Conservation (phyloP, 2,329 filamentous ascomycete genomes). For the Aspergillus sp. region DNA sequence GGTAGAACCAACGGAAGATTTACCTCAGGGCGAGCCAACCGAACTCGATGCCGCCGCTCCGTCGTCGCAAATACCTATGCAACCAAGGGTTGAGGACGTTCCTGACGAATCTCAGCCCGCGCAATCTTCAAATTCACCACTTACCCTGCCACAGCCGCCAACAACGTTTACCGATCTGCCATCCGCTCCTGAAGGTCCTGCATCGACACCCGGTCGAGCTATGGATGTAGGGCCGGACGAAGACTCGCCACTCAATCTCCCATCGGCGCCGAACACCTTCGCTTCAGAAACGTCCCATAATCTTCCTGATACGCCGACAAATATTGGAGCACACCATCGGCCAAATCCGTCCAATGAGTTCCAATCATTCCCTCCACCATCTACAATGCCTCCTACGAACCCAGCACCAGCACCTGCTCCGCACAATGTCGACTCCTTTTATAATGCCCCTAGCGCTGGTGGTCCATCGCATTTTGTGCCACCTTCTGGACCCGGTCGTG, state of each 20-base stretch:
- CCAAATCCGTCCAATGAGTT: slow-evolving; percentile 31
- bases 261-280: slow-evolving; percentile 40
- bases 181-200: slow-evolving; percentile 24
- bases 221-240: slow-evolving; percentile 40
- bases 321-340: slow-evolving; percentile 17
- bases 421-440: slow-evolving; percentile 25
- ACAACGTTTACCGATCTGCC: slow-evolving; percentile 23
- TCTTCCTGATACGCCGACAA: slow-evolving; percentile 34
- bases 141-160: slow-evolving; percentile 33
- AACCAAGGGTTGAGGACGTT: slow-evolving; percentile 61
- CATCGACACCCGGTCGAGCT: slow-evolving; percentile 23
- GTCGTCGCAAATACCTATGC: slow-evolving; percentile 39
- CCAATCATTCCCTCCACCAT: slow-evolving; percentile 44
- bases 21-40: slow-evolving; percentile 64
- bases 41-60: slow-evolving; percentile 58
- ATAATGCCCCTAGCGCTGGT: slow-evolving; percentile 16
- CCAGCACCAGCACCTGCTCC: slow-evolving; percentile 18
- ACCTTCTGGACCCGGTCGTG: slow-evolving; percentile 16
- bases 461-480: slow-evolving; percentile 25
- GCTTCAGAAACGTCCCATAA: slow-evolving; percentile 27
- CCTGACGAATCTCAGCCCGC: slow-evolving; percentile 54
- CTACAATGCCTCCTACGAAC: slow-evolving; percentile 27
- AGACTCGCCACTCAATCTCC: slow-evolving; percentile 34
- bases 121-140: slow-evolving; percentile 49
- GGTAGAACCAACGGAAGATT: slow-evolving; percentile 42